These are phyloP conservation scores for Begonia masoniana DNA, from an alignment of 306 rosid species.

Conservation along the genomic window DNA sequence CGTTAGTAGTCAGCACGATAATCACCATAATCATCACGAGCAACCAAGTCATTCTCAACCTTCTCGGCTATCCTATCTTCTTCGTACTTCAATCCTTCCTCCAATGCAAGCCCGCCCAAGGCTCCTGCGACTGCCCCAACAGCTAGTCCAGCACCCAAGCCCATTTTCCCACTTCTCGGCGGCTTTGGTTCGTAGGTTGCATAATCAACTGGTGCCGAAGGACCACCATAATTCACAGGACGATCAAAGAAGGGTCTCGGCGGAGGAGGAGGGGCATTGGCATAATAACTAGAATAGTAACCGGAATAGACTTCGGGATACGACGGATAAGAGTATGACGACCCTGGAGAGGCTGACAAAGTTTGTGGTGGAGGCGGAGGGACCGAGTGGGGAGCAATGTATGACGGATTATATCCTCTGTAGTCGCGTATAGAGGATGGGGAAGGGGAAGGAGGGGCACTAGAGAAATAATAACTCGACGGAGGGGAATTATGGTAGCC, in stretches of 20 bases:
- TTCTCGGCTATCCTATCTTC: conserved; percentile 52
- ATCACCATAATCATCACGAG: conserved; percentile 44
- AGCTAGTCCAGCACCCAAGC: conserved; percentile 51
- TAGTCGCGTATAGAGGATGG: conserved; percentile 27
- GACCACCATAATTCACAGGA: conserved; percentile 19
- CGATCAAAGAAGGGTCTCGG: conserved; percentile 60
- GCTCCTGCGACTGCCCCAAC: conserved; percentile 69
- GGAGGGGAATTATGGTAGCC: conserved; percentile 36
- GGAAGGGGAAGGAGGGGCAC: conserved; percentile 15
- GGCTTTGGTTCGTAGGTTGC: conserved; percentile 41
- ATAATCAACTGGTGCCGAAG: conserved; percentile 57
- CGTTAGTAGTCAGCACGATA: conserved; percentile 25
- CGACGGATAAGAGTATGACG: conserved; percentile 40
- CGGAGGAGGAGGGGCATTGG: conserved; percentile 53
- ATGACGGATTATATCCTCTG: conserved; percentile 39
- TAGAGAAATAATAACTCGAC: conserved; percentile 20
- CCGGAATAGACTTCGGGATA: conserved; percentile 38
- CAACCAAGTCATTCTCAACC: conserved; percentile 36
- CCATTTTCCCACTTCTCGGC: conserved; percentile 35
- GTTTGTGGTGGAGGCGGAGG: conserved; percentile 11
- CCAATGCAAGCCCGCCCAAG: conserved; percentile 54
- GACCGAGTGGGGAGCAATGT: conserved; percentile 9
- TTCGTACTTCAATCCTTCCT: conserved; percentile 56
- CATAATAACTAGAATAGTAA: conserved; percentile 42
- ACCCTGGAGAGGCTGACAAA: conserved; percentile 13